Evolutionary conservation across 2,329 filamentous ascomycete species (phyloP).

Genomic region (Colletotrichum camelliae): DNA sequence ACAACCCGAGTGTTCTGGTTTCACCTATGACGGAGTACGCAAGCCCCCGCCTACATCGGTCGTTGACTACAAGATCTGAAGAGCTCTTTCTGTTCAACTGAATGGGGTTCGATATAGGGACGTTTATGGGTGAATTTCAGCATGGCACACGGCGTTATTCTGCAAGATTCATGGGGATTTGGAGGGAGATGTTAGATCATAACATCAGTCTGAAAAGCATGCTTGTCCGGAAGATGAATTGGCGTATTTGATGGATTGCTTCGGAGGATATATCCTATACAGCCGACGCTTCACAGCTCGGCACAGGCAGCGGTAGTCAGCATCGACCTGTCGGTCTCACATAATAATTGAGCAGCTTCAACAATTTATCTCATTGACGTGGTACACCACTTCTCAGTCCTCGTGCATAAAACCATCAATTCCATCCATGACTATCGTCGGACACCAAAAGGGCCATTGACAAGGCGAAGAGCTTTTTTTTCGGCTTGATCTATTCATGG

Average conservation of each 20-base stretch:
- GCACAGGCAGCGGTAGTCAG: no score
- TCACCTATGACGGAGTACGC: conserved; percentile 42
- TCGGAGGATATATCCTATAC: conserved; percentile 19
- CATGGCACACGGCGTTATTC: not conserved
- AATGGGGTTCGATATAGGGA: not conserved
- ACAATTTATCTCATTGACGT: not conserved
- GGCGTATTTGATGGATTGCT: not conserved
- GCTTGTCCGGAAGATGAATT: not conserved
- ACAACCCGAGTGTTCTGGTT: conserved; percentile 29
- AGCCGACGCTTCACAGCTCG: not conserved
- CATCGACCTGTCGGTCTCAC: not conserved
- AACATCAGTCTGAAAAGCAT: not conserved
- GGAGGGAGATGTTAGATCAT: not conserved
- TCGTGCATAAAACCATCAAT: not conserved
- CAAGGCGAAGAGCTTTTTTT: not conserved
- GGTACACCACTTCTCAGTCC: not conserved
- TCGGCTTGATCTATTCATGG: not conserved
- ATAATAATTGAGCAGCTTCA: not conserved
- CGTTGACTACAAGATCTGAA: conserved; percentile 46
- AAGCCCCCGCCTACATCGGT: conserved; percentile 33
- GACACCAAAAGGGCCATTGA: not conserved
- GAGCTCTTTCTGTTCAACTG: conserved; percentile 38
- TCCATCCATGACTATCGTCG: not conserved
- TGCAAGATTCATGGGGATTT: not conserved
- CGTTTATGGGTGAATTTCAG: not conserved